Percentiles rank a stretch among this genome's conserved stretches.
Conservation (phyloP, 2,329 filamentous ascomycete genomes). For the Pseudomassariella vexata region DNA sequence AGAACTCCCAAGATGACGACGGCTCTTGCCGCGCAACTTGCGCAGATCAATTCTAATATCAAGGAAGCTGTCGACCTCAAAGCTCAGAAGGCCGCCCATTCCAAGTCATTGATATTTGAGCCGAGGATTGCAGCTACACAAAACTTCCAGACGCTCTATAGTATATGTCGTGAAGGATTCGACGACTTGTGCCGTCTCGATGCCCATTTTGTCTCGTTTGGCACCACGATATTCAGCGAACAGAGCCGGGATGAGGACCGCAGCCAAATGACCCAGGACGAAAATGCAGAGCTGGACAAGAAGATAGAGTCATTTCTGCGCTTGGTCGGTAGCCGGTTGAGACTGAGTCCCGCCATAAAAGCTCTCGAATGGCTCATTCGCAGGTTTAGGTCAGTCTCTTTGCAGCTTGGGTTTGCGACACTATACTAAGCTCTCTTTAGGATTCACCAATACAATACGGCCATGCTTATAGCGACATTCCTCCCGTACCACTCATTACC, state of each 20-base stretch:
- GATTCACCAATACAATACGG: conserved; percentile 86
- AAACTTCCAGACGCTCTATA: conserved; percentile 83
- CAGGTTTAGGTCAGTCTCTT: conserved; percentile 66
- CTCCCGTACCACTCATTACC: conserved; percentile 86
- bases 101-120: conserved; percentile 93
- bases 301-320: conserved; percentile 79
- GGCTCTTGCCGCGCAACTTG: conserved; percentile 87
- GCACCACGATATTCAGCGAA: conserved; percentile 80
- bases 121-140: conserved; percentile 77
- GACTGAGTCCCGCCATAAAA: conserved; percentile 83
- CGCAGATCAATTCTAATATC: conserved; percentile 83
- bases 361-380: conserved; percentile 92
- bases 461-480: conserved; percentile 74
- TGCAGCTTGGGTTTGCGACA: background rate
- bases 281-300: conserved; percentile 76
- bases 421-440: conserved; percentile 37
- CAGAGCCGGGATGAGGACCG: conserved; percentile 88
- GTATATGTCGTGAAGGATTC: conserved; percentile 83
- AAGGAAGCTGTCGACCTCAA: conserved; percentile 89
- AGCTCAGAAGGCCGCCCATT: conserved; percentile 85
- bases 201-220: conserved; percentile 67
- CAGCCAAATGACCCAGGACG: conserved; percentile 70
- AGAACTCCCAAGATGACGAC: conserved; percentile 58
- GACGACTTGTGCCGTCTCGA: conserved; percentile 88
- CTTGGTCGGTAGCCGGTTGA: conserved; percentile 67